These are phyloP conservation scores for Phytophthora nicotianae DNA, from an alignment of 352 stramenopile genomes.

Conservation along the genomic window DNA sequence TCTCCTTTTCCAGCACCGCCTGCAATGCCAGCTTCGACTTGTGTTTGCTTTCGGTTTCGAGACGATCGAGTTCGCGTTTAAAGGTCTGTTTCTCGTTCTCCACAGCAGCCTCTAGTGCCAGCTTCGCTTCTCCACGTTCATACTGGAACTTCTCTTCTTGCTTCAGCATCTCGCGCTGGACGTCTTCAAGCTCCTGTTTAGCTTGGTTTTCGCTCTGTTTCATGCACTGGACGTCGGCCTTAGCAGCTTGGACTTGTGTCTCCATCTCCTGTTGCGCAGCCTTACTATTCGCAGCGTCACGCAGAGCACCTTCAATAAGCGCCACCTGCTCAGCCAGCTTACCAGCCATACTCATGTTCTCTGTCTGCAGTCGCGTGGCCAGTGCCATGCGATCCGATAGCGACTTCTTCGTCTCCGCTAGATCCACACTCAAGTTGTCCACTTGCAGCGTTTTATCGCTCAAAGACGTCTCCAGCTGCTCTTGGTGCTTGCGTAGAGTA, in stretches of 20 bases:
- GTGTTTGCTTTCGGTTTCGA: conserved; percentile 81
- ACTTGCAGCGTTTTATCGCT: conserved; percentile 63
- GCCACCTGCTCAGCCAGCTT: conserved; percentile 82
- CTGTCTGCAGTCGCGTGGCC: conserved; percentile 79
- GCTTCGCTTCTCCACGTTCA: conserved; percentile 41
- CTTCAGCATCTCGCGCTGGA: conserved; percentile 55
- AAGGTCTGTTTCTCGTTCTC: conserved; percentile 48
- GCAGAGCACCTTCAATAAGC: conserved; percentile 70
- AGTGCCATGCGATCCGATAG: conserved; percentile 85
- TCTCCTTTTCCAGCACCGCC: conserved; percentile 81
- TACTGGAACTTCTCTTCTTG: conserved; percentile 33
- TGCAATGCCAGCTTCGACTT: conserved; percentile 88
- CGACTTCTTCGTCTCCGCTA: conserved; percentile 83
- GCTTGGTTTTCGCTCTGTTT: conserved; percentile 35
- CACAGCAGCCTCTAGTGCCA: conserved; percentile 46
- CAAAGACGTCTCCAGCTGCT: conserved; percentile 52
- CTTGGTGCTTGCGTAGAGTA: conserved; percentile 41
- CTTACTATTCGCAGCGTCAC: conserved; percentile 55
- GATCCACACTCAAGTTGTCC: conserved; percentile 70
- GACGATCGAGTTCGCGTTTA: conserved; percentile 59
- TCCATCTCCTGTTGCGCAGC: conserved; percentile 53
- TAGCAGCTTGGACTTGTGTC: conserved; percentile 58
- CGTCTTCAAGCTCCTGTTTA: conserved; percentile 50
- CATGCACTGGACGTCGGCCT: conserved; percentile 54
- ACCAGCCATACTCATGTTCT: conserved; percentile 86